Conservation (phyloP, 495 filamentous ascomycete genomes). For the Aspergillus heteromorphus region DNA sequence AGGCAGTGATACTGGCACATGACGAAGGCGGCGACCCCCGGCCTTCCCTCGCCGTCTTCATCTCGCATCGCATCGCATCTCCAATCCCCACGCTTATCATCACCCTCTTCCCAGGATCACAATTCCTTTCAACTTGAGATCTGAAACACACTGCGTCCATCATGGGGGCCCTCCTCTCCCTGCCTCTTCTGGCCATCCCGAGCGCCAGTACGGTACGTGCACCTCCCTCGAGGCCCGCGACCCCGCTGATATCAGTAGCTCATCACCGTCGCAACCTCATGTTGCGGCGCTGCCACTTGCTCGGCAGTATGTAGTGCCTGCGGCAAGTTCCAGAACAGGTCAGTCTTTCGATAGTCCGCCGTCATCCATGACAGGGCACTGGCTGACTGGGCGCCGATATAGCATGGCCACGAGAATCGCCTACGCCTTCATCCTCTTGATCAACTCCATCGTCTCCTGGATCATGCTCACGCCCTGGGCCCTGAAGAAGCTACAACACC, state of each 20-base stretch:
- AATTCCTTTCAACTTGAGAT: too few species aligned
- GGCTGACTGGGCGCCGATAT: conserved; percentile 9
- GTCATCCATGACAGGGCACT: conserved; percentile 3
- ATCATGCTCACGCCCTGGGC: conserved; percentile 99
- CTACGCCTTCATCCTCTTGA: conserved; percentile 89
- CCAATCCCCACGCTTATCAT: too few species aligned
- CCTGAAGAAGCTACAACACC: conserved; percentile 84
- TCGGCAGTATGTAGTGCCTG: conserved; percentile 90
- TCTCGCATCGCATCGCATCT: not conserved
- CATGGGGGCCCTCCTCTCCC: conserved; percentile 85
- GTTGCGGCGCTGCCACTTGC: conserved; percentile 93
- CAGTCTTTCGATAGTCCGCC: conserved; percentile 7
- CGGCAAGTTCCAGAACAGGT: conserved; percentile 96
- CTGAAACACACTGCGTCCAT: conserved; percentile 1
- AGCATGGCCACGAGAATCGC: conserved; percentile 96
- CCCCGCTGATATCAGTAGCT: conserved; percentile 49
- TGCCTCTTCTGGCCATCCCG: conserved; percentile 84
- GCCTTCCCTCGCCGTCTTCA: conserved; percentile 1
- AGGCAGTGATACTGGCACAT: conserved; percentile 6
- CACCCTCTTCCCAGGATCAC: too few species aligned
- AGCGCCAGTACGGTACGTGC: conserved; percentile 75
- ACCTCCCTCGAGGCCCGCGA: not conserved
- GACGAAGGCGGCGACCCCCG: conserved; percentile 12
- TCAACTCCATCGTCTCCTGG: conserved; percentile 97
- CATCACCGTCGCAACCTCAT: conserved; percentile 70